These are phyloP conservation scores for Dioszegia hungarica DNA, from an alignment of 768 basidiomycete species.

Conservation along the genomic window DNA sequence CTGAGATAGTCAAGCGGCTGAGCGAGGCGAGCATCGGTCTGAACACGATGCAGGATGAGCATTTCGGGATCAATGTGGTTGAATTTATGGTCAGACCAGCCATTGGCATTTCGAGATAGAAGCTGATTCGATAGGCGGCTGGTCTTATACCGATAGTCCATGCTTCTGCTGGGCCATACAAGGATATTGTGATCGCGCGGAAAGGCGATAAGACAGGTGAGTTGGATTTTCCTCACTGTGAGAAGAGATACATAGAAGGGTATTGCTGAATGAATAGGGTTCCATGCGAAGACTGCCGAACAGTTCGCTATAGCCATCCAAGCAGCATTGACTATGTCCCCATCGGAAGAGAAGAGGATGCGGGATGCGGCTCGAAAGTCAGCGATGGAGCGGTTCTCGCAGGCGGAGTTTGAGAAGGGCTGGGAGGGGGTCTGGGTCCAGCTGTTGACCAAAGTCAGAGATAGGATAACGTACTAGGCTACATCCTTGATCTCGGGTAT, in stretches of 20 bases:
- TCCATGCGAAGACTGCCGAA: slow-evolving; percentile 65
- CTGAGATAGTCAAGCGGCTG: slow-evolving; percentile 65
- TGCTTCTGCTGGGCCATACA: slow-evolving; percentile 83
- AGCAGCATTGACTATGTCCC: slow-evolving; percentile 58
- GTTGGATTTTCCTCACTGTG: neutral
- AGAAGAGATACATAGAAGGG: slow-evolving; percentile 53
- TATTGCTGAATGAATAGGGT: too few species aligned
- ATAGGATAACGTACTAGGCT: neutral
- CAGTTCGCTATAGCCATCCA: slow-evolving; percentile 67
- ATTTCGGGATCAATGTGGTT: slow-evolving; percentile 96
- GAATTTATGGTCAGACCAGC: slow-evolving; percentile 80
- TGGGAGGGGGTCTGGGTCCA: neutral
- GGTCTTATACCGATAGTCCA: slow-evolving; percentile 88
- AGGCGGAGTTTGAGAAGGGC: slow-evolving; percentile 66
- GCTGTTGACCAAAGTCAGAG: neutral
- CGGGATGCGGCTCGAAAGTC: slow-evolving; percentile 64
- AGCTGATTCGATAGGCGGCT: slow-evolving; percentile 64
- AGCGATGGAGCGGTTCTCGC: slow-evolving; percentile 70
- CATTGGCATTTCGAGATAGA: neutral
- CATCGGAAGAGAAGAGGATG: slow-evolving; percentile 59
- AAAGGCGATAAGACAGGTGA: slow-evolving; percentile 65
- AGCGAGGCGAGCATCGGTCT: slow-evolving; percentile 74
- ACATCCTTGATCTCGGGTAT: too few species aligned
- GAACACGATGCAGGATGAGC: slow-evolving; percentile 97
- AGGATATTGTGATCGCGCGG: slow-evolving; percentile 83